phyloP scores from a whole-genome alignment of 352 stramenopile genomes.

The Thalassiosira livingstoniorum region DNA sequence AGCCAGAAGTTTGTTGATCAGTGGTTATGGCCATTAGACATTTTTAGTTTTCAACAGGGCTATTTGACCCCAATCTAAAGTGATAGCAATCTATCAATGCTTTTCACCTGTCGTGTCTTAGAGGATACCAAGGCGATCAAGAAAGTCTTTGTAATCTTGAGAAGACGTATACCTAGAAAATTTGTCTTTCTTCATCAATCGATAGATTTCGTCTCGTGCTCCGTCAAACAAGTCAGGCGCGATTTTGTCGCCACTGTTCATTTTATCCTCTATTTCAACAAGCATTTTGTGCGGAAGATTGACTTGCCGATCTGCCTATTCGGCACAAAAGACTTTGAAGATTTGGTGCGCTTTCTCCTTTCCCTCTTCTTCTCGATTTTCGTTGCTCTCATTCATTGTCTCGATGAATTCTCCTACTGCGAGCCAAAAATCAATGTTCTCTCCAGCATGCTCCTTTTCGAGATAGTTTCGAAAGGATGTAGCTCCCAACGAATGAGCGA shows the following conservation, averaged over 20 bases:
- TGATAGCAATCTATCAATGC: no score
- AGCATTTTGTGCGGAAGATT: constrained; percentile 57
- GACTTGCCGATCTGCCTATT: constrained; percentile 49
- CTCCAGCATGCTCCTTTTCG: constrained; percentile 59
- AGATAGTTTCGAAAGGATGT: constrained; percentile 54
- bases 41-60: no score
- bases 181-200: constrained; percentile 65
- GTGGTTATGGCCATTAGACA: no score
- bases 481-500: constrained; percentile 48
- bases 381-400: neutral
- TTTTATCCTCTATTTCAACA: constrained; percentile 32
- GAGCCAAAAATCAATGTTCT: constrained; percentile 69
- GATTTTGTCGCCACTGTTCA: constrained; percentile 24
- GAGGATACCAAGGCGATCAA: neutral
- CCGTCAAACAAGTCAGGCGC: constrained; percentile 51
- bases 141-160: constrained; percentile 37
- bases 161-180: constrained; percentile 63
- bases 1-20: no score
- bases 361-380: constrained; percentile 17
- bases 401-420: constrained; percentile 43
- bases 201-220: constrained; percentile 53
- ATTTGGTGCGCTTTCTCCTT: constrained; percentile 39
- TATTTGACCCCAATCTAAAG: no score
- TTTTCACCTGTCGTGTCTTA: no score
- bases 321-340: constrained; percentile 49